Percentiles rank a stretch among this genome's conserved stretches.
Conservation (phyloP, 352 stramenopile genomes). For the Pythium coloratum region DNA sequence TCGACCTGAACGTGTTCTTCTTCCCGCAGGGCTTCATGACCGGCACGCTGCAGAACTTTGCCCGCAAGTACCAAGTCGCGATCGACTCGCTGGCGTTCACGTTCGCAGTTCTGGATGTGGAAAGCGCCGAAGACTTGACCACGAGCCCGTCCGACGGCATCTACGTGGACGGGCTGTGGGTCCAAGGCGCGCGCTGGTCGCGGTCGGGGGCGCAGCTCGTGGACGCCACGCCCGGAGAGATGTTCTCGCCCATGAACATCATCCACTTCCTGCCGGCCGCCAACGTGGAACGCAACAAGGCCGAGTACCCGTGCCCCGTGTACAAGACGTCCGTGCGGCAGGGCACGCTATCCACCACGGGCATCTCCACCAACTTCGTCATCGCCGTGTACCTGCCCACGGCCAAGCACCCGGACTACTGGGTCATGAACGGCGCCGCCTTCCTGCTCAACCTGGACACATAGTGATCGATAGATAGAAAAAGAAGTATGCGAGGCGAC, state of each 20-base stretch:
- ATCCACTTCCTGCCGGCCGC: constrained; percentile 90
- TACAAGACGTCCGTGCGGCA: constrained; percentile 95
- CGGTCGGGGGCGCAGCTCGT: constrained; percentile 57
- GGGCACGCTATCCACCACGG: constrained; percentile 95
- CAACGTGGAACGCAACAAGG: constrained; percentile 59
- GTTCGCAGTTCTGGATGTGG: constrained; percentile 80
- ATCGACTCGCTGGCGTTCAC: constrained; percentile 94
- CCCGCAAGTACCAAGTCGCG: constrained; percentile 92
- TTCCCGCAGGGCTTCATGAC: constrained; percentile 97
- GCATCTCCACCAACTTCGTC: constrained; percentile 97
- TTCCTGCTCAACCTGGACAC: constrained; percentile 92
- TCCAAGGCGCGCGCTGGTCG: constrained; percentile 90
- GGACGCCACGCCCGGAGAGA: constrained; percentile 87
- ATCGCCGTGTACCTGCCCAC: constrained; percentile 92
- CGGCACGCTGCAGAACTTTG: constrained; percentile 93
- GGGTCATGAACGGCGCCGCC: constrained; percentile 92
- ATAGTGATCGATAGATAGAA: constrained; percentile 20
- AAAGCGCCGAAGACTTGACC: constrained; percentile 50
- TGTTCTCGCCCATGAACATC: constrained; percentile 91
- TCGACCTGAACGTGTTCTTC: constrained; percentile 94
- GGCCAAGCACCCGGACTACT: constrained; percentile 80
- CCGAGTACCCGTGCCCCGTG: constrained; percentile 90
- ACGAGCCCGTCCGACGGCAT: constrained; percentile 89
- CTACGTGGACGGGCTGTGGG: constrained; percentile 89
- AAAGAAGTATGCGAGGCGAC: background rate